Conservation (phyloP, 2,329 filamentous ascomycete genomes). For the Cytospora mali region DNA sequence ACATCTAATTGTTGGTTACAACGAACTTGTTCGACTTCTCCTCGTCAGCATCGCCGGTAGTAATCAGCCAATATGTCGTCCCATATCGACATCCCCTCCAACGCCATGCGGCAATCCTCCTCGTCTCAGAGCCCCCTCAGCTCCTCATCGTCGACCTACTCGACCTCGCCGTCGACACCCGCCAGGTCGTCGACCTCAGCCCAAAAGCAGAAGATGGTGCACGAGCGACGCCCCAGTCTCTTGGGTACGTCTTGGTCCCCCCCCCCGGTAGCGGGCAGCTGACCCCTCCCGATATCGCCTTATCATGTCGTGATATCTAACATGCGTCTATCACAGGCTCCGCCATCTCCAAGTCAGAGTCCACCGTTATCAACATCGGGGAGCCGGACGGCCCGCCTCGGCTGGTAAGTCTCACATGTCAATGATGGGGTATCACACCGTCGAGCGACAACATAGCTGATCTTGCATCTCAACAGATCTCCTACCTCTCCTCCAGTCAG, state of each 20-base stretch:
- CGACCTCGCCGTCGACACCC: constrained; percentile 56
- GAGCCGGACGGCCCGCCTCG: constrained; percentile 72
- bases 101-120: constrained; percentile 41
- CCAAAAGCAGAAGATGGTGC: constrained; percentile 47
- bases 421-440: background rate
- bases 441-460: constrained; percentile 30
- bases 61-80: constrained; percentile 57
- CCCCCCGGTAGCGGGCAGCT: background rate
- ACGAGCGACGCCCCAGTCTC: constrained; percentile 62
- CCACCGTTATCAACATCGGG: constrained; percentile 79
- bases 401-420: constrained; percentile 55
- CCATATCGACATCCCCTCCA: constrained; percentile 69
- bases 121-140: constrained; percentile 47
- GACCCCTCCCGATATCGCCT: background rate
- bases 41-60: constrained; percentile 21
- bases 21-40: background rate
- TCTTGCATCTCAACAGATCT: constrained; percentile 57
- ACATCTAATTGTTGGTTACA: constrained; percentile 2
- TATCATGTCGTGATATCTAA: constrained; percentile 27
- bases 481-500: constrained; percentile 77
- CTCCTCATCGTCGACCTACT: constrained; percentile 59
- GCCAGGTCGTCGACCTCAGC: constrained; percentile 46
- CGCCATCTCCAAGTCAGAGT: constrained; percentile 72
- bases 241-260: constrained; percentile 52
- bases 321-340: constrained; percentile 54